Conservation (phyloP, 257 asterid genomes). For the Craterostigma plantagineum region DNA sequence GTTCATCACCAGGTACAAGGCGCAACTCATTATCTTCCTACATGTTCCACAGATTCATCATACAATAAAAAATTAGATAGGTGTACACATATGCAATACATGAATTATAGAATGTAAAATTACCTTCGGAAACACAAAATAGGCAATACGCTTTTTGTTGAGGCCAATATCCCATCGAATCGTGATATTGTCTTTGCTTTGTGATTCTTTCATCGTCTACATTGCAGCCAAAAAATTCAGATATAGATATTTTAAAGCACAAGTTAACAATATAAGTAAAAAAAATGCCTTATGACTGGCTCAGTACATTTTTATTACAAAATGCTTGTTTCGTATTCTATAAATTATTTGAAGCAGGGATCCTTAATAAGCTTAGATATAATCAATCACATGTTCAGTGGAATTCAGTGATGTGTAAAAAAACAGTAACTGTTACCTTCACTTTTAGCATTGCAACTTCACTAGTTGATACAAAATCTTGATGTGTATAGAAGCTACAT, state of each 20-base stretch:
- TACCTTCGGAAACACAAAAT: constrained; percentile 93
- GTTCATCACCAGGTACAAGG: constrained; percentile 98
- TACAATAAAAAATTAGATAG: background rate
- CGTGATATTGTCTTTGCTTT: constrained; percentile 84
- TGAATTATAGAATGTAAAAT: background rate
- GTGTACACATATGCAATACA: background rate
- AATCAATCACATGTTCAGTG: too few species aligned
- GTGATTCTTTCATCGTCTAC: constrained; percentile 99
- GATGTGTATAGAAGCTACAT: too few species aligned
- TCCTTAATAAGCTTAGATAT: too few species aligned
- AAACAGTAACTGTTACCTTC: too few species aligned
- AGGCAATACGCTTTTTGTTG: constrained; percentile 91
- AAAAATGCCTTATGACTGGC: background rate
- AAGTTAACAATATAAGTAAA: background rate
- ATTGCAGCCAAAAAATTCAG: constrained; percentile 6
- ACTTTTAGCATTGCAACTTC: too few species aligned
- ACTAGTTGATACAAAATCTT: too few species aligned
- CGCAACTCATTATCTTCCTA: constrained; percentile 99
- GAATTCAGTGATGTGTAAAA: too few species aligned
- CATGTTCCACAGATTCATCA: constrained; percentile 14
- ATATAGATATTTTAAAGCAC: too few species aligned
- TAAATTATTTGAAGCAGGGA: too few species aligned
- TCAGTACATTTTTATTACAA: too few species aligned
- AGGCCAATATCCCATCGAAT: constrained; percentile 97
- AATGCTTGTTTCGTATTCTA: too few species aligned